Evolutionary conservation across 345 rosid species (phyloP).

Genomic region (Gossypium stocksii): DNA sequence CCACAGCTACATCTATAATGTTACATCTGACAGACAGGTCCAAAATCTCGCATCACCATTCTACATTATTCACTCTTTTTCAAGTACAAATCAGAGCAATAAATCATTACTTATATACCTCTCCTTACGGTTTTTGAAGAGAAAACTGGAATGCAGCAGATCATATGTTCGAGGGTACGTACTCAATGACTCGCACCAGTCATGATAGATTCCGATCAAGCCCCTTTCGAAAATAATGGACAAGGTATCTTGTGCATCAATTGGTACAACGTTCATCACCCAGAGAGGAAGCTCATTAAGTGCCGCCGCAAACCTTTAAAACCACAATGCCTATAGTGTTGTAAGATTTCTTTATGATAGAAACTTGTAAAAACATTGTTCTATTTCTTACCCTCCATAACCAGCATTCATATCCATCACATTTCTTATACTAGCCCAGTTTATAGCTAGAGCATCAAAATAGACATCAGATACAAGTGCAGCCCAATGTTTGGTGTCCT

Average conservation of each 20-base stretch:
- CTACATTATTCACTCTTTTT: not conserved
- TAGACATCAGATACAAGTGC: conserved; percentile 61
- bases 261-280: conserved; percentile 92
- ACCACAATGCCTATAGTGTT: not conserved
- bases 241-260: conserved; percentile 59
- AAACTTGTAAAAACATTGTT: not conserved
- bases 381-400: conserved; percentile 71
- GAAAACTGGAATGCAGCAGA: conserved; percentile 72
- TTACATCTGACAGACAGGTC: conserved; percentile 50
- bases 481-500: conserved; percentile 75
- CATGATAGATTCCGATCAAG: conserved; percentile 77
- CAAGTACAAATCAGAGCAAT: too few relatives aligned
- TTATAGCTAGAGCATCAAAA: conserved; percentile 48
- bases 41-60: conserved; percentile 1
- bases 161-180: conserved; percentile 91
- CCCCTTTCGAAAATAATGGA: conserved; percentile 67
- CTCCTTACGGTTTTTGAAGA: conserved; percentile 39
- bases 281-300: conserved; percentile 61
- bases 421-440: conserved; percentile 65
- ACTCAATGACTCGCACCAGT: conserved; percentile 87
- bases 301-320: conserved; percentile 74
- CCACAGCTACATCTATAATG: conserved; percentile 45
- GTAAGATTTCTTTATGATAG: not conserved
- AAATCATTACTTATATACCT: conserved; percentile 37
- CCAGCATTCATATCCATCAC: conserved; percentile 97